Evolutionary conservation across 2,329 filamentous ascomycete species (phyloP).

Genomic region (Penicillium sp.): DNA sequence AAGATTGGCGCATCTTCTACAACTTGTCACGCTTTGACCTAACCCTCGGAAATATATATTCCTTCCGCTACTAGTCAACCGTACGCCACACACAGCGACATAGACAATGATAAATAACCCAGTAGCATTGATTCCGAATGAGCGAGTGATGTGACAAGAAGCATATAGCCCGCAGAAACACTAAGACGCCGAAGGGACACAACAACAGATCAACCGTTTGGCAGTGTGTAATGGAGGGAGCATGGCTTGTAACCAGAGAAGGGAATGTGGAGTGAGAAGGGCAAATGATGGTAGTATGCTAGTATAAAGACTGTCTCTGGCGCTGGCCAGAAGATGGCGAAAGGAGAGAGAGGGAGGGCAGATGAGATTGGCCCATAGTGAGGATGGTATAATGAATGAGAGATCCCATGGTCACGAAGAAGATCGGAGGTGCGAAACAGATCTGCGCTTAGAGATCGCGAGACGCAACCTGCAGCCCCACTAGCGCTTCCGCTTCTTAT

Average conservation of each 20-base stretch:
- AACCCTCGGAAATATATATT: conserved; percentile 18
- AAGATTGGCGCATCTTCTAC: conserved; percentile 16
- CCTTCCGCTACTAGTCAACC: background rate
- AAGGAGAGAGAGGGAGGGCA: conserved; percentile 8
- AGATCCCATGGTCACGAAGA: conserved; percentile 2
- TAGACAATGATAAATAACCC: conserved; percentile 13
- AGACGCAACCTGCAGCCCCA: conserved; percentile 1
- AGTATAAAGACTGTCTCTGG: conserved; percentile 22
- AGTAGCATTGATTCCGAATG: conserved; percentile 23
- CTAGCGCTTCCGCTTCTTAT: conserved; percentile 68
- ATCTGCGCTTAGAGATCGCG: conserved; percentile 3
- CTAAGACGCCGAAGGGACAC: conserved; percentile 21
- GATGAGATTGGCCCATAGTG: conserved; percentile 3
- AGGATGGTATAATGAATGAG: conserved; percentile 10
- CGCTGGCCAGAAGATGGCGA: conserved; percentile 14
- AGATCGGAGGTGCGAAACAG: conserved; percentile 3
- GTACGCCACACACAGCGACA: conserved; percentile 6
- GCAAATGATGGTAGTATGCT: conserved; percentile 7
- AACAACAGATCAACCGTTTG: conserved; percentile 24
- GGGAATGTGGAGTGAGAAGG: conserved; percentile 18
- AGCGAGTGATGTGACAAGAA: conserved; percentile 21
- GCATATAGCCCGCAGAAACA: conserved; percentile 17
- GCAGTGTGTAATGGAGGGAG: conserved; percentile 24
- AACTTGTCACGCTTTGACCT: conserved; percentile 4
- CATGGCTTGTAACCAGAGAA: conserved; percentile 15